Conservation (phyloP, 805 yeast species). For the Pichia gijzeniarum region DNA sequence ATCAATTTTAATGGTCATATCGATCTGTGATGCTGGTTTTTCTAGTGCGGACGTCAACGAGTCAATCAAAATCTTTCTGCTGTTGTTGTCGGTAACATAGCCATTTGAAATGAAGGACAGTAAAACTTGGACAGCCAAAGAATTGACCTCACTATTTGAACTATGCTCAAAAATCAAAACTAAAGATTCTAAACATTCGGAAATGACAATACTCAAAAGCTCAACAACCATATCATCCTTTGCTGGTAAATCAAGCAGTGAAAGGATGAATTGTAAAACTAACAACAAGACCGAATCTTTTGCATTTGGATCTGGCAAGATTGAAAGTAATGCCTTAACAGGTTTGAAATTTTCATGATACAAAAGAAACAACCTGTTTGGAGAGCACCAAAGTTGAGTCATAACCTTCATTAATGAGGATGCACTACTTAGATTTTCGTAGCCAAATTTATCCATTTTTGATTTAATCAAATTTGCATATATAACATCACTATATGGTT, state of each 20-base stretch:
- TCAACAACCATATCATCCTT: slow-evolving; percentile 39
- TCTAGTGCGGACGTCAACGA: slow-evolving; percentile 58
- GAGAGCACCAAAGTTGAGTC: slow-evolving; percentile 47
- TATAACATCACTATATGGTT: slow-evolving; percentile 40
- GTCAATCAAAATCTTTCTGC: slow-evolving; percentile 45
- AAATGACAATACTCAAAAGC: slow-evolving; percentile 52
- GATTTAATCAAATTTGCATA: slow-evolving; percentile 53
- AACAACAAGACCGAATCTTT: slow-evolving; percentile 58
- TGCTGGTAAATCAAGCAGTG: slow-evolving; percentile 36
- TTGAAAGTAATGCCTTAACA: slow-evolving; percentile 45
- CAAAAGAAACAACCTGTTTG: slow-evolving; percentile 44
- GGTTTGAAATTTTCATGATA: slow-evolving; percentile 51
- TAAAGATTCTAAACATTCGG: slow-evolving; percentile 43
- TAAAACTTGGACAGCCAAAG: slow-evolving; percentile 47
- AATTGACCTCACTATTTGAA: slow-evolving; percentile 39
- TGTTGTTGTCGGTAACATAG: slow-evolving; percentile 48
- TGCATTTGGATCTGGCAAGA: slow-evolving; percentile 48
- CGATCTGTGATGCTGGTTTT: slow-evolving; percentile 47
- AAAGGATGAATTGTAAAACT: slow-evolving; percentile 49
- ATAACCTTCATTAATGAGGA: slow-evolving; percentile 70
- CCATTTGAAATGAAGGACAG: slow-evolving; percentile 50
- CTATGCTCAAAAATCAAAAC: slow-evolving; percentile 42
- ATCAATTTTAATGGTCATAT: slow-evolving; percentile 45
- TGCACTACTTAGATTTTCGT: slow-evolving; percentile 76
- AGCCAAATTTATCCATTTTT: slow-evolving; percentile 59